These are phyloP conservation scores for Aspergillus homomorphus DNA, from an alignment of 495 filamentous ascomycete genomes.

Conservation along the genomic window DNA sequence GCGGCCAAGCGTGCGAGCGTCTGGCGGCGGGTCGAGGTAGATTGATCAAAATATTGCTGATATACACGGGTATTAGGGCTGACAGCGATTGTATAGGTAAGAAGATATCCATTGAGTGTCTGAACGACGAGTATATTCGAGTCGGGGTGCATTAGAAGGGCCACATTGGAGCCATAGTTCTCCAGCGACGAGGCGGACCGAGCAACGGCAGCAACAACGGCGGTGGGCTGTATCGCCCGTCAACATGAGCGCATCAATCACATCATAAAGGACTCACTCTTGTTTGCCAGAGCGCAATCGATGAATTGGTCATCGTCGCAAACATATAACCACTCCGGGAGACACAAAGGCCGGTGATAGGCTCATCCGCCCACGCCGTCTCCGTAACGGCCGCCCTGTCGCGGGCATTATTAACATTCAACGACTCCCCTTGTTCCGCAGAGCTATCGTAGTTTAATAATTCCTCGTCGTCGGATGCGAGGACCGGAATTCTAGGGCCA, in stretches of 20 bases:
- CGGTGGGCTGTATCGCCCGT: conserved; percentile 67
- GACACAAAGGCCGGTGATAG: conserved; percentile 70
- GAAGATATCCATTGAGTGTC: conserved; percentile 80
- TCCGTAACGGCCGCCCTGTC: conserved; percentile 21
- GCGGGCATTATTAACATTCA: conserved; percentile 13
- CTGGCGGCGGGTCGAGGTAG: conserved; percentile 66
- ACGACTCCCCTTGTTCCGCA: conserved; percentile 15
- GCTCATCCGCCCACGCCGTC: conserved; percentile 48
- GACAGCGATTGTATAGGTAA: conserved; percentile 89
- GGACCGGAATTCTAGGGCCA: conserved; percentile 43
- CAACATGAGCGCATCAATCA: conserved; percentile 24
- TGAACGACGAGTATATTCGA: conserved; percentile 90
- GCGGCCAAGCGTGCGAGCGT: conserved; percentile 62
- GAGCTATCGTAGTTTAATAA: conserved; percentile 13
- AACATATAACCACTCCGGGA: conserved; percentile 85
- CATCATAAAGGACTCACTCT: conserved; percentile 56
- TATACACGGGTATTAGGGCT: conserved; percentile 82
- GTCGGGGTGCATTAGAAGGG: conserved; percentile 85
- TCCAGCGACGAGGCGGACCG: conserved; percentile 74
- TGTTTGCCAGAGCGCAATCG: conserved; percentile 91
- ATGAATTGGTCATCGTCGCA: conserved; percentile 77
- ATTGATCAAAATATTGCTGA: conserved; percentile 69
- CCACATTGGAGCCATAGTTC: conserved; percentile 80
- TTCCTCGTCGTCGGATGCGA: conserved; percentile 36
- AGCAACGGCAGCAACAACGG: conserved; percentile 77